Base-by-base conservation (phyloP, 140 eudicot species). In the Cichorium intybus region DNA sequence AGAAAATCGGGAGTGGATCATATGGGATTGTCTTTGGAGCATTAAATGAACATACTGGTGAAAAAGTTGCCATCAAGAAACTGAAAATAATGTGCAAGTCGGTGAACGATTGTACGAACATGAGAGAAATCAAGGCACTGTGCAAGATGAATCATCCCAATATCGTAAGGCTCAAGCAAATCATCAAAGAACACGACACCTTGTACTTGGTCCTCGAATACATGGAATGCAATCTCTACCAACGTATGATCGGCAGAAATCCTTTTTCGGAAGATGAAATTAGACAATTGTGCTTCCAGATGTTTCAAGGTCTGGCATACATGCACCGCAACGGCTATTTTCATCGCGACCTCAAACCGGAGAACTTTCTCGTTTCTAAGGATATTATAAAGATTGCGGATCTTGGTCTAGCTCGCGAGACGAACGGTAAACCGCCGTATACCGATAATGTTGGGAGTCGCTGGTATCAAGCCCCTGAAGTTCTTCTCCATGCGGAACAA, bases 331-430 rank as follows among this genome's bases (percentile, higher is more conserved):
- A 71, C 14, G 87, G 92, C 34, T 83, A 78, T 76, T 73, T 89
- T 74, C 97, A 89, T 61, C 88, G 88, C 18, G 97, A 86, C 62
- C 86, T 86, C 10, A 89, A 89, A 71, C 97, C 95, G 39, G 78
- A 66, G 10, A 63, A 54, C 62, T 2, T 52, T 23, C 62, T 76
- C 11, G 80, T 72, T 3, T 26, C 77, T 2, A 75, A 78, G 45
- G 80, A 78, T 51, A 10, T 67, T 4, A 63, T 87, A 50, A 87
- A 87, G 71, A 62, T 87, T 4, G 80, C 88, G 66, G 88, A 87
- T 76, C 81, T 87, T 73, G 95, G 91, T 34, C 83, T 71, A 46
- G 91, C 86, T 22, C 91, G 91, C 4, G 84, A 87, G 75, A 64
- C 66, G 29, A 60, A 66, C 37, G 73, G 78, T 14, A 24, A 31